These are phyloP conservation scores for Xylaria sp. DNA, from an alignment of 2,329 filamentous ascomycete species.

Conservation along the genomic window DNA sequence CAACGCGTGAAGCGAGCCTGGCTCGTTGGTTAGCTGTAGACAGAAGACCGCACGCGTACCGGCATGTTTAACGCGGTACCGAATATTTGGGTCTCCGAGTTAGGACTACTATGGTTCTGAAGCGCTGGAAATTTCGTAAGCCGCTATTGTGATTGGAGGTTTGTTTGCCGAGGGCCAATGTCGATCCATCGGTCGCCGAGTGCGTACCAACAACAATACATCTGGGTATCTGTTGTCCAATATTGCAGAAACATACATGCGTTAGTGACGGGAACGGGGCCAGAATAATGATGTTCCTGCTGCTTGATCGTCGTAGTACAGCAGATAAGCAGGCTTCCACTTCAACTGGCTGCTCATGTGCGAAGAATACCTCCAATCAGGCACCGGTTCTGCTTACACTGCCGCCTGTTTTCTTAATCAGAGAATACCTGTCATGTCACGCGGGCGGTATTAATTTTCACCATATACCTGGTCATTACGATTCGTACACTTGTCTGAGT, in stretches of 20 bases:
- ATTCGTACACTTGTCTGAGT: background rate
- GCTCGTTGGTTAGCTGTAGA: slow-evolving; percentile 7
- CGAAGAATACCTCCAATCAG: slow-evolving; percentile 41
- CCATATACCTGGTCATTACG: background rate
- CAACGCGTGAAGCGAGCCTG: background rate
- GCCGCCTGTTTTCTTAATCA: background rate
- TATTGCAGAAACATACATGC: slow-evolving; percentile 2
- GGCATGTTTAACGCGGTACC: slow-evolving; percentile 16
- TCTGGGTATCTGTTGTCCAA: slow-evolving; percentile 1
- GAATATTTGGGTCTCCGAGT: slow-evolving; percentile 3
- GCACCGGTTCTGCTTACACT: slow-evolving; percentile 20
- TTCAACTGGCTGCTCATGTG: slow-evolving; percentile 22
- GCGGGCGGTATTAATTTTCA: slow-evolving; percentile 7
- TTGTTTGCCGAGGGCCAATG: slow-evolving; percentile 19
- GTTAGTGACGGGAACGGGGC: slow-evolving; percentile 8
- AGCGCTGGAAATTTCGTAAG: slow-evolving; percentile 10
- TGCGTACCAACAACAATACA: slow-evolving; percentile 20
- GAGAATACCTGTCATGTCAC: slow-evolving; percentile 8
- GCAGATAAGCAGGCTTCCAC: slow-evolving; percentile 5
- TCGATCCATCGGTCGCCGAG: slow-evolving; percentile 29
- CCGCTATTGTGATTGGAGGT: slow-evolving; percentile 18
- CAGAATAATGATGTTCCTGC: slow-evolving; percentile 14
- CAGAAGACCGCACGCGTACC: background rate
- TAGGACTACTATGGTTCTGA: background rate
- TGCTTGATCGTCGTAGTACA: slow-evolving; percentile 19